Percentiles rank a stretch among this genome's conserved stretches.
These are phyloP conservation scores for Trapa bicornis DNA, from an alignment of 345 rosid genomes.

Conservation along the genomic window DNA sequence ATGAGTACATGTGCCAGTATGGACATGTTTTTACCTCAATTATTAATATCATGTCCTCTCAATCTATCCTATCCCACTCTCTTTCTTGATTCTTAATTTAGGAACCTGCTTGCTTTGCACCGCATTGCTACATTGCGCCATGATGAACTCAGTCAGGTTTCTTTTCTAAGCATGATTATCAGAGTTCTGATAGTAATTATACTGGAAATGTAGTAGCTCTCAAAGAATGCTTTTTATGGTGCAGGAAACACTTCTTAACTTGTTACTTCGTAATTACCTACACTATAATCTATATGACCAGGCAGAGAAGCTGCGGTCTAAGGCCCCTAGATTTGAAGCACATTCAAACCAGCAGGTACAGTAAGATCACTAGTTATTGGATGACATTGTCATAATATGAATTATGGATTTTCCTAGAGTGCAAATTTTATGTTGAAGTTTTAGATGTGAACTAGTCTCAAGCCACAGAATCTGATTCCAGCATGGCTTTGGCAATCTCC, in stretches of 20 bases:
- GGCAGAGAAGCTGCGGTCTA: constrained; percentile 81
- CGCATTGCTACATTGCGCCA: constrained; percentile 72
- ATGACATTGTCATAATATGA: background rate
- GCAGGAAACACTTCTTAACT: constrained; percentile 84
- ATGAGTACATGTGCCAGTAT: no score
- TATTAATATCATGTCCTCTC: background rate
- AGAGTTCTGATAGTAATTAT: background rate
- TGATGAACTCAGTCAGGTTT: constrained; percentile 85
- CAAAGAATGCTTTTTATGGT: constrained; percentile 11
- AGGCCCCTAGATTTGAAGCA: constrained; percentile 86
- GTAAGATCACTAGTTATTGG: background rate
- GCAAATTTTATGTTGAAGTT: background rate
- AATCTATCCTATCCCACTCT: background rate
- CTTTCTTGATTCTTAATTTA: constrained; percentile 9
- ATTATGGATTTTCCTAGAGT: background rate
- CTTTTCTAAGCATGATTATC: background rate
- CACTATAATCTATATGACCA: constrained; percentile 82
- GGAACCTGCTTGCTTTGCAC: constrained; percentile 69
- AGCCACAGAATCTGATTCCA: background rate
- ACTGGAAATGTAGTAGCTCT: constrained; percentile 11
- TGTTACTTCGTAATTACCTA: constrained; percentile 76
- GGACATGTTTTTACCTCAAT: no score
- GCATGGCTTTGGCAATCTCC: background rate
- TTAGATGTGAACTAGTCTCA: background rate
- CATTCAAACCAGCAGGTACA: constrained; percentile 85